A percentile compares a stretch with the other conserved stretches of the same genome.
phyloP scores from a whole-genome alignment of 805 yeast genomes.

The Sugiyamaella qingdaonensis region DNA sequence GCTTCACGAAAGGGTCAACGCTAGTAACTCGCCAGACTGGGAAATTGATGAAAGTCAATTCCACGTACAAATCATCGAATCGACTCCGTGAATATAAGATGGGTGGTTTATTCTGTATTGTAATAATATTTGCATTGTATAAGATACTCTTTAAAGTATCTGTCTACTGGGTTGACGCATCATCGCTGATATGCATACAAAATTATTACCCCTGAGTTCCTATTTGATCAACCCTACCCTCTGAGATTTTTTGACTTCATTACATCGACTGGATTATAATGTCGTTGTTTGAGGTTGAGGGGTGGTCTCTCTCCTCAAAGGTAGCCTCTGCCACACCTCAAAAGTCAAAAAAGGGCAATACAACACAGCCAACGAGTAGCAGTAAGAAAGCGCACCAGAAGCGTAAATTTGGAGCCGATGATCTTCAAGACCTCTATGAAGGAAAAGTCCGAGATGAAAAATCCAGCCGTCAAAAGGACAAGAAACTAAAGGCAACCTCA shows the following conservation, averaged over 20 bases:
- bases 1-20: too few relatives aligned
- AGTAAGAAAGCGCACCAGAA: conserved; percentile 18
- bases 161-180: too few relatives aligned
- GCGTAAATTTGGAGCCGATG: conserved; percentile 27
- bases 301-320: conserved; percentile 63
- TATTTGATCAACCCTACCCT: neutral
- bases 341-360: conserved; percentile 14
- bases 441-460: conserved; percentile 17
- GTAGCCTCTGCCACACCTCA: conserved; percentile 39
- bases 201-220: neutral
- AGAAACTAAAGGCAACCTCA: conserved; percentile 12
- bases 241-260: neutral
- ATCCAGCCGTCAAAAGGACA: conserved; percentile 20
- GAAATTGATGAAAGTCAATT: too few relatives aligned
- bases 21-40: too few relatives aligned
- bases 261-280: conserved; percentile 1
- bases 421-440: conserved; percentile 16
- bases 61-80: too few relatives aligned
- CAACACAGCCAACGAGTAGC: conserved; percentile 25
- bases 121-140: too few relatives aligned
- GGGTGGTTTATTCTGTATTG: too few relatives aligned
- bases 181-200: too few relatives aligned
- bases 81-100: too few relatives aligned
- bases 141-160: too few relatives aligned
- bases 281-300: conserved; percentile 70